Conservation (phyloP, 202 grass and related monocot genomes). For the Setaria italica region DNA sequence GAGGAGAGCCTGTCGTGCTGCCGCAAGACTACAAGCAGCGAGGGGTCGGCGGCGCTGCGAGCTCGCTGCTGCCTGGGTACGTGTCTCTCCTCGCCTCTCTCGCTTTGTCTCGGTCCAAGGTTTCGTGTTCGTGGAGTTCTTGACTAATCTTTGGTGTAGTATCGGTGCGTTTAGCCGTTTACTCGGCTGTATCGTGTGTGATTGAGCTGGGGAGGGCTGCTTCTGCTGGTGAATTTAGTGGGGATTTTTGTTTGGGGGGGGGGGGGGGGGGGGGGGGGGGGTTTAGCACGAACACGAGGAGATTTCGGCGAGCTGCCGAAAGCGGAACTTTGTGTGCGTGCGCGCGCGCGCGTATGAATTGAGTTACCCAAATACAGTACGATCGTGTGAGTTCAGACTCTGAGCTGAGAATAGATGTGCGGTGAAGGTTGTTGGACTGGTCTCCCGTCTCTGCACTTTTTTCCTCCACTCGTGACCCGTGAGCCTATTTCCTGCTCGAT, state of each 20-base stretch:
- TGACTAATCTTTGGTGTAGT: not conserved
- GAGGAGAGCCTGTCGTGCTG: not conserved
- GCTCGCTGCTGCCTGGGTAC: conserved; percentile 43
- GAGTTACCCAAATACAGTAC: not conserved
- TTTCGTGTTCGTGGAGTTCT: not conserved
- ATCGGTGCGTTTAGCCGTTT: not conserved
- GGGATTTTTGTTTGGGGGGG: not conserved
- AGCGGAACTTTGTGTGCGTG: not conserved
- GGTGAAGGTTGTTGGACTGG: conserved; percentile 20
- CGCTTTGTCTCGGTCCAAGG: not conserved
- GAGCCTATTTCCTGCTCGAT: conserved; percentile 18
- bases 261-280: no score
- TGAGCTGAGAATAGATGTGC: not conserved
- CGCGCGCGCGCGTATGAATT: not conserved
- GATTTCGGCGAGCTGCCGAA: conserved; percentile 19
- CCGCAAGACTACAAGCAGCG: not conserved
- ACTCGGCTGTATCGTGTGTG: not conserved
- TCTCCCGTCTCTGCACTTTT: conserved; percentile 29
- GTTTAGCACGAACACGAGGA: not conserved
- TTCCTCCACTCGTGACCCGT: not conserved
- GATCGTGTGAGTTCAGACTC: conserved; percentile 5
- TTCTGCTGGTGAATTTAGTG: not conserved
- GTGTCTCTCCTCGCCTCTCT: conserved; percentile 30
- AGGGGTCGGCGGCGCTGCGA: not conserved
- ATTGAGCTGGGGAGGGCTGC: not conserved